phyloP scores from a whole-genome alignment of 2,329 filamentous ascomycete genomes.

The Hypocrella siamensis region DNA sequence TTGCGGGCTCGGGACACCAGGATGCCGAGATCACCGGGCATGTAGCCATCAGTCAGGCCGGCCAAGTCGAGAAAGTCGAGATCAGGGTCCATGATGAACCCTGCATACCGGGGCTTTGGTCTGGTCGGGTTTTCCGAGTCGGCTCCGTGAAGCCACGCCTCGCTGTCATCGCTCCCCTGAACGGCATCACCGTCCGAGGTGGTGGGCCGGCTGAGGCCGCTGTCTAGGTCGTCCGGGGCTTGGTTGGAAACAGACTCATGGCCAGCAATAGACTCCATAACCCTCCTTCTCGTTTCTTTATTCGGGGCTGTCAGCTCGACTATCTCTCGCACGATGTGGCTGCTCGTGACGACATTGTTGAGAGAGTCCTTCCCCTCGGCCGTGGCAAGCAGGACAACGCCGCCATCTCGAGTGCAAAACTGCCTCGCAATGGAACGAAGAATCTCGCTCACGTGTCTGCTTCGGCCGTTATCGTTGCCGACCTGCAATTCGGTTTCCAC shows the following conservation, averaged over 20 bases:
- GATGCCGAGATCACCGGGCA: constrained; percentile 84
- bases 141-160: constrained; percentile 63
- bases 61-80: constrained; percentile 89
- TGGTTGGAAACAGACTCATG: constrained; percentile 29
- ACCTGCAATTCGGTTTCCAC: constrained; percentile 90
- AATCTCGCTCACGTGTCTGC: constrained; percentile 80
- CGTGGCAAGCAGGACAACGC: constrained; percentile 76
- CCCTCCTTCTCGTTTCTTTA: constrained; percentile 72
- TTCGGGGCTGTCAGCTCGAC: constrained; percentile 78
- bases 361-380: constrained; percentile 86
- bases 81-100: constrained; percentile 57
- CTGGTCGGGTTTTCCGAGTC: constrained; percentile 34
- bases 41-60: constrained; percentile 90
- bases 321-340: constrained; percentile 86
- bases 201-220: constrained; percentile 36
- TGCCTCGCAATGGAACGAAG: constrained; percentile 71
- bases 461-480: constrained; percentile 83
- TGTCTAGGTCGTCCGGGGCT: constrained; percentile 18
- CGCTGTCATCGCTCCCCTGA: constrained; percentile 39
- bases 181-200: constrained; percentile 36
- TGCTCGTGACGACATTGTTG: constrained; percentile 79
- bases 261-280: constrained; percentile 65
- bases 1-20: constrained; percentile 78
- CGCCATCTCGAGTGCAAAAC: constrained; percentile 64
- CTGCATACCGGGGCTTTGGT: constrained; percentile 26